Base-by-base conservation (phyloP, 805 yeast genomes). In the Cyberlindnera veronae region DNA sequence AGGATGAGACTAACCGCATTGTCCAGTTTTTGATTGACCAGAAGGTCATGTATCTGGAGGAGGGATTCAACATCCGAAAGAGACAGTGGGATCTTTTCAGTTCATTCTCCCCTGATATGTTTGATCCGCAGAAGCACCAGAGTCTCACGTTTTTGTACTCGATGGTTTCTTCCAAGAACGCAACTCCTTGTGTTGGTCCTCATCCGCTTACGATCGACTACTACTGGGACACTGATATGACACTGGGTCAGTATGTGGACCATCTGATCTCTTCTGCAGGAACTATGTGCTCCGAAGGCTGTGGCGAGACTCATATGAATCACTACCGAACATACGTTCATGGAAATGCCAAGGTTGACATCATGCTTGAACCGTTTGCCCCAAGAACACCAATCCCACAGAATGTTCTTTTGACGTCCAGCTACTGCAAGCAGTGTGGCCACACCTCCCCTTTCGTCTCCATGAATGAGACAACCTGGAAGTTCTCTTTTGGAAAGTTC, bases 101-200 rank as follows among this genome's bases (percentile, higher is more conserved):
- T 60, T 50, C 72, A 1, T 70, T 72, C 34, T 64, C 71, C 32
- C 69, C 79, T n/a, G 71, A 76, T 54, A 61, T 85, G 65, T 71
- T 74, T 49, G 93, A 76, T 29, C 85, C 89, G 0, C 74, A 76
- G 15, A 69, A 72, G 30, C 96, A 91, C 57, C 95, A 88, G 54
- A 83, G 76, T 51, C 77, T 95, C 22, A 76, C 84, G 6, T 76
- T 88, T 12, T 66, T 91, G 18, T 87, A 84, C 54, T 84, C 95
- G 1, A 77, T 87, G 65, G 91, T 89, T 1, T 84, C 91, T 4
- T 76, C 81, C 8, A 83, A 81, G 52, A 84, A 87, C 29, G 84
- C 95, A 0, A 88, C 95, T 0, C 97, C 97, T 0, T 93, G 99
- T 55, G 68, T 80, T 29, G 98, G 98, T 0, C 99, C 99, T 0